phyloP scores from a whole-genome alignment of 805 yeast species.

The Pichia thaimueangensis region DNA sequence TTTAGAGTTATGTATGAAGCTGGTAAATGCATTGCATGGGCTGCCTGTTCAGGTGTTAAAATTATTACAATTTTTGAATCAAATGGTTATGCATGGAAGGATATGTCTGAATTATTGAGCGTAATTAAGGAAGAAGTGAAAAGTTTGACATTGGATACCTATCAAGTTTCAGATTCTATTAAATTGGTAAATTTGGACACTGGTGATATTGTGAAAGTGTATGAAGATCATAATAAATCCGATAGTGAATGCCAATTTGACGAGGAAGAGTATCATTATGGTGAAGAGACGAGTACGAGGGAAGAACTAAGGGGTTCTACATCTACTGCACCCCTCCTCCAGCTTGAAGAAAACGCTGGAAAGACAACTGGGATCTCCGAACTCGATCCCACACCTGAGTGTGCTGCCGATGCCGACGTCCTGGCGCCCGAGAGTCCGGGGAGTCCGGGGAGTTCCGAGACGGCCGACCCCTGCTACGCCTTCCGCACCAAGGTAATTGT shows the following conservation, averaged over 20 bases:
- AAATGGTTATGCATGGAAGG: slow-evolving; percentile 27
- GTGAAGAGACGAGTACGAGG: too few species aligned
- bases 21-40: slow-evolving; percentile 29
- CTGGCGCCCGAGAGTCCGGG: neutral
- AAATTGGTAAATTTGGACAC: slow-evolving; percentile 20
- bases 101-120: slow-evolving; percentile 19
- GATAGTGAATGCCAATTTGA: neutral
- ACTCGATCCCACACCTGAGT: slow-evolving; percentile 4
- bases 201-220: slow-evolving; percentile 12
- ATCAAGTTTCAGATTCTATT: slow-evolving; percentile 17
- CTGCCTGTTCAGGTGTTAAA: slow-evolving; percentile 21
- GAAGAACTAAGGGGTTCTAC: too few species aligned
- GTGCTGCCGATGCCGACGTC: neutral
- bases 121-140: slow-evolving; percentile 24
- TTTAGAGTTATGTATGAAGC: slow-evolving; percentile 34
- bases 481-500: slow-evolving; percentile 12
- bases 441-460: too few species aligned
- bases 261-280: neutral
- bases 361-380: neutral
- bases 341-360: neutral
- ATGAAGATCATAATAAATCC: slow-evolving; percentile 8
- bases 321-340: too few species aligned
- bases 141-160: slow-evolving; percentile 15
- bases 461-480: neutral
- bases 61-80: slow-evolving; percentile 24